phyloP scores from a whole-genome alignment of 1,284 basidiomycete species.

The Athelia sp. region DNA sequence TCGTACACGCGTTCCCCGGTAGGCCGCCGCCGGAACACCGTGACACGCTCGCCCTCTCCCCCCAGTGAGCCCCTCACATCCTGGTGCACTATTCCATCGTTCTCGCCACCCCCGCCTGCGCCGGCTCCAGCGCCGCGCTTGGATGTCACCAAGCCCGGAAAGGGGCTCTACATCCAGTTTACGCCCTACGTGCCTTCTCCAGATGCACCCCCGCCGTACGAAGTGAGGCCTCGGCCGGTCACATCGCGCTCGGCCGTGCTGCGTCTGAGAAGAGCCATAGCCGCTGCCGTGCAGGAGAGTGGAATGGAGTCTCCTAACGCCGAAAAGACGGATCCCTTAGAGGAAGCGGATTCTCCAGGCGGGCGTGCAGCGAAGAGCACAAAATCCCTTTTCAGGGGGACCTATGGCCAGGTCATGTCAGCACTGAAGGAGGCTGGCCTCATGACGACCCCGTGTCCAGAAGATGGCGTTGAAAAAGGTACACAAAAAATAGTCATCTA shows the following conservation, averaged over 20 bases:
- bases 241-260: neutral
- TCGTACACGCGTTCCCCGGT: neutral
- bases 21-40: neutral
- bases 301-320: slow-evolving; percentile 38
- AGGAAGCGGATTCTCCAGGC: slow-evolving; percentile 5
- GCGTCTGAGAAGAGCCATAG: slow-evolving; percentile 35
- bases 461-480: slow-evolving; percentile 32
- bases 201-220: slow-evolving; percentile 2
- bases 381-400: slow-evolving; percentile 38
- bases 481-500: slow-evolving; percentile 10
- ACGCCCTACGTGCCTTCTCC: slow-evolving; percentile 15
- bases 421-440: slow-evolving; percentile 39
- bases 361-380: slow-evolving; percentile 14
- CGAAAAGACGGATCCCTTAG: slow-evolving; percentile 11
- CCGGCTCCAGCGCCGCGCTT: slow-evolving; percentile 13
- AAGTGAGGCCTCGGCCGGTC: slow-evolving; percentile 16
- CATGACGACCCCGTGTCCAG: slow-evolving; percentile 32
- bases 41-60: neutral
- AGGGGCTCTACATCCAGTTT: slow-evolving; percentile 36
- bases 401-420: slow-evolving; percentile 42
- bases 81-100: neutral
- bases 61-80: neutral
- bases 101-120: slow-evolving; percentile 12
- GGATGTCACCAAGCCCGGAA: neutral
- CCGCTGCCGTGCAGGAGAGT: slow-evolving; percentile 37